phyloP scores from a whole-genome alignment of 1,284 basidiomycete genomes.

The Retiboletus flavoniger region DNA sequence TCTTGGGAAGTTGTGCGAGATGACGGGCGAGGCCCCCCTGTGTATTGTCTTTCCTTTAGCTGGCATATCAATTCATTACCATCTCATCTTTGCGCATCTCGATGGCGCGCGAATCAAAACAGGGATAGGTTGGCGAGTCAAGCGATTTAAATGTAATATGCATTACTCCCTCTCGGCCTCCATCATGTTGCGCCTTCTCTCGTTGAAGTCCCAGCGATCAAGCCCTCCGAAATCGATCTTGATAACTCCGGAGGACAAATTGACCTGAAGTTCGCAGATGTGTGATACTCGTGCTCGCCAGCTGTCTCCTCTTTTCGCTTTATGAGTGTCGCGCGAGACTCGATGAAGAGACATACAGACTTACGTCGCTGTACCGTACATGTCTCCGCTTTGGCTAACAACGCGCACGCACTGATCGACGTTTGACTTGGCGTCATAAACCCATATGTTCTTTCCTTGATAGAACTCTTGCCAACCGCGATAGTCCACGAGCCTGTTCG shows the following conservation, averaged over 20 bases:
- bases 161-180: slow-evolving; percentile 39
- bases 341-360: slow-evolving; percentile 27
- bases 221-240: slow-evolving; percentile 73
- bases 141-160: not conserved
- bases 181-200: slow-evolving; percentile 60
- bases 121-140: not conserved
- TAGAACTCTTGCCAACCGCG: slow-evolving; percentile 74
- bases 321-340: slow-evolving; percentile 11
- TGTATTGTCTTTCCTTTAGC: slow-evolving; percentile 29
- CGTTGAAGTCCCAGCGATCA: slow-evolving; percentile 66
- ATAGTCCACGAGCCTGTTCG: slow-evolving; percentile 59
- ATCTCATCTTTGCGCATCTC: slow-evolving; percentile 10
- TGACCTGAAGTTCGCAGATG: slow-evolving; percentile 70
- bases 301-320: slow-evolving; percentile 61
- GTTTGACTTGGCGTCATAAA: slow-evolving; percentile 69
- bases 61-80: slow-evolving; percentile 23
- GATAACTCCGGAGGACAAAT: slow-evolving; percentile 59
- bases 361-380: slow-evolving; percentile 75
- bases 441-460: slow-evolving; percentile 64
- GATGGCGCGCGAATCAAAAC: not conserved
- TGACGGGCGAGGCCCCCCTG: slow-evolving; percentile 8
- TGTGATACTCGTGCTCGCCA: slow-evolving; percentile 71
- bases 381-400: slow-evolving; percentile 56
- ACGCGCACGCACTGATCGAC: slow-evolving; percentile 61
- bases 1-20: slow-evolving; percentile 32